Evolutionary conservation across 768 basidiomycete species (phyloP).

Genomic region (Tulasnella sp.): DNA sequence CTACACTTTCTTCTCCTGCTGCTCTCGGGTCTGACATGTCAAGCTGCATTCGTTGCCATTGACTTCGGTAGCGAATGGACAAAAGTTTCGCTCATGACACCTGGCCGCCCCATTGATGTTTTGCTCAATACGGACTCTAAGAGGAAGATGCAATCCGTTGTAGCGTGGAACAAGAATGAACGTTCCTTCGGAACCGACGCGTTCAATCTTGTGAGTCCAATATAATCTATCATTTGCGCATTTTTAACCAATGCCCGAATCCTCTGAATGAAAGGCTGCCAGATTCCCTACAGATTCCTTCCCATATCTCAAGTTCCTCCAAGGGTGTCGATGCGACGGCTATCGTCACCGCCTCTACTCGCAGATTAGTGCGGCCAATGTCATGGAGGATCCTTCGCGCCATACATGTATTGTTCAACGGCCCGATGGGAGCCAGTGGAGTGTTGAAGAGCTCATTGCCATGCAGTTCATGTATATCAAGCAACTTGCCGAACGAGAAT

Average conservation of each 20-base stretch:
- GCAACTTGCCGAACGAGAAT: constrained; percentile 64
- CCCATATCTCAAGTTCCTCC: constrained; percentile 72
- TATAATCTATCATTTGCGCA: neutral
- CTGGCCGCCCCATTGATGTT: constrained; percentile 90
- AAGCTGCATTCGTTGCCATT: constrained; percentile 80
- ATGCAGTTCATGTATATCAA: constrained; percentile 92
- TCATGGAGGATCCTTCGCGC: constrained; percentile 42
- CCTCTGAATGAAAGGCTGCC: constrained; percentile 52
- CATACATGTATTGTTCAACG: constrained; percentile 48
- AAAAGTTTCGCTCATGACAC: constrained; percentile 91
- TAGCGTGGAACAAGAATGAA: constrained; percentile 83
- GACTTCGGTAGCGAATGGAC: constrained; percentile 99
- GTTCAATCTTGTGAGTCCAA: constrained; percentile 61
- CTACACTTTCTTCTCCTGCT: constrained; percentile 24
- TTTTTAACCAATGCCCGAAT: neutral
- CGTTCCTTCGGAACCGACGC: constrained; percentile 85
- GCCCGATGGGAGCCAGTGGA: constrained; percentile 50
- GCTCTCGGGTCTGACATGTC: constrained; percentile 28
- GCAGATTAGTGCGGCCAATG: constrained; percentile 41
- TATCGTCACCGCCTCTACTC: constrained; percentile 30
- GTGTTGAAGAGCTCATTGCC: constrained; percentile 80
- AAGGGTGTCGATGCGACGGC: constrained; percentile 52
- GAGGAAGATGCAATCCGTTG: constrained; percentile 82
- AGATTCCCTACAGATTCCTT: constrained; percentile 86
- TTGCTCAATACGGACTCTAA: constrained; percentile 95